A percentile compares a stretch with the other conserved stretches of the same genome.
These are phyloP conservation scores for Wickerhamomyces sp. DNA, from an alignment of 1,139 yeast species.

Conservation along the genomic window DNA sequence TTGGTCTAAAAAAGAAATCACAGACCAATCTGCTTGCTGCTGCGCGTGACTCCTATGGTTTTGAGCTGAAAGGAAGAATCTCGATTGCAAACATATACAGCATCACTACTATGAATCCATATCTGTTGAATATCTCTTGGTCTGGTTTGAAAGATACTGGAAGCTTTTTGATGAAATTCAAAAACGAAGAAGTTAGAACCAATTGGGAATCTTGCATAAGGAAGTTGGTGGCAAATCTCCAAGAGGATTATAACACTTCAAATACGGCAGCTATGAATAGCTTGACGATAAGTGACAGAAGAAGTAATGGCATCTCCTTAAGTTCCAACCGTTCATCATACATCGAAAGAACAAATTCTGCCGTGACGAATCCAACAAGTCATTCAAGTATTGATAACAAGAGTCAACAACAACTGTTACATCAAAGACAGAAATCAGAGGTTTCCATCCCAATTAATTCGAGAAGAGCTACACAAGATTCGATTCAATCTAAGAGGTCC, in stretches of 20 bases:
- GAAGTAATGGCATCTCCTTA: conserved; percentile 21
- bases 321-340: conserved; percentile 22
- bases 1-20: conserved; percentile 21
- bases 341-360: conserved; percentile 19
- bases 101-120: conserved; percentile 37
- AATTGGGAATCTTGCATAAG: conserved; percentile 66
- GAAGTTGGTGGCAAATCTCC: conserved; percentile 29
- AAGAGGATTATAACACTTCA: conserved; percentile 27
- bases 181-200: conserved; percentile 62
- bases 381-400: conserved; percentile 8
- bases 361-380: conserved; percentile 10
- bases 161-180: conserved; percentile 62
- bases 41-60: conserved; percentile 27
- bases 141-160: conserved; percentile 75
- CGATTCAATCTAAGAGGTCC: conserved; percentile 30
- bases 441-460: conserved; percentile 13
- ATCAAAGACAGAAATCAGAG: conserved; percentile 31
- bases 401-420: conserved; percentile 9
- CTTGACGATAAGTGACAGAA: conserved; percentile 18
- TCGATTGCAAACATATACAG: conserved; percentile 62
- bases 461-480: conserved; percentile 28
- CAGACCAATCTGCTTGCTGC: conserved; percentile 16
- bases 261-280: conserved; percentile 12
- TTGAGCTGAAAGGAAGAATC: conserved; percentile 65
- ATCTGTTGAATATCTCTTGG: conserved; percentile 69